A percentile compares a stretch with the other conserved stretches of the same genome.
These are phyloP conservation scores for Taxillus chinensis DNA, from an alignment of 164 flowering plant genomes.

Conservation along the genomic window DNA sequence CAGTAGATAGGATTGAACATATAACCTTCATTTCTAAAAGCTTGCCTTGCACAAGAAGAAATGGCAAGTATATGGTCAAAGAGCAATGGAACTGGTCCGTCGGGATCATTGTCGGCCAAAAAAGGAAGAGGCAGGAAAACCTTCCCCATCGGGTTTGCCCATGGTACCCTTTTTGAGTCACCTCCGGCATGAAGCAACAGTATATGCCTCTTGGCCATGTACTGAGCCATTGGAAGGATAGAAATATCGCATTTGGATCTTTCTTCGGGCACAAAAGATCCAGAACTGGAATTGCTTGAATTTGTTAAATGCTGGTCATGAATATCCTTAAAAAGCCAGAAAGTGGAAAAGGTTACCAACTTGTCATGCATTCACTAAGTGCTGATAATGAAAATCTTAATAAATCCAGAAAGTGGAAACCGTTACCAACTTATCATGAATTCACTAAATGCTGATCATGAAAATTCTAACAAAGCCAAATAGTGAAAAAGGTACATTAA, in stretches of 20 bases:
- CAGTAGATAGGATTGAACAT: constrained; percentile 6
- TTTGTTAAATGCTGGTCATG: constrained; percentile 33
- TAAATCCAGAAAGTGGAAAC: too few species aligned
- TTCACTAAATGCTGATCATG: too few species aligned
- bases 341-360: constrained; percentile 6
- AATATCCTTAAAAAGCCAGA: constrained; percentile 15
- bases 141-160: constrained; percentile 99
- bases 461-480: too few species aligned
- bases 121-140: constrained; percentile 93
- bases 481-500: too few species aligned
- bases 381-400: too few species aligned
- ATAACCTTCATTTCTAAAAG: constrained; percentile 72
- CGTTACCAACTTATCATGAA: too few species aligned
- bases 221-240: constrained; percentile 19
- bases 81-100: constrained; percentile 95
- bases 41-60: constrained; percentile 90
- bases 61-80: constrained; percentile 97
- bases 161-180: constrained; percentile 98
- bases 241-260: constrained; percentile 21
- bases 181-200: constrained; percentile 99
- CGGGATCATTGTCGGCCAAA: constrained; percentile 93
- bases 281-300: constrained; percentile 20
- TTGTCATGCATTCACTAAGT: too few species aligned
- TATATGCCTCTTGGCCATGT: constrained; percentile 60
- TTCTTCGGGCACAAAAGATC: constrained; percentile 17